Base-by-base conservation (phyloP, 495 filamentous ascomycete species). In the Darksidea phi region DNA sequence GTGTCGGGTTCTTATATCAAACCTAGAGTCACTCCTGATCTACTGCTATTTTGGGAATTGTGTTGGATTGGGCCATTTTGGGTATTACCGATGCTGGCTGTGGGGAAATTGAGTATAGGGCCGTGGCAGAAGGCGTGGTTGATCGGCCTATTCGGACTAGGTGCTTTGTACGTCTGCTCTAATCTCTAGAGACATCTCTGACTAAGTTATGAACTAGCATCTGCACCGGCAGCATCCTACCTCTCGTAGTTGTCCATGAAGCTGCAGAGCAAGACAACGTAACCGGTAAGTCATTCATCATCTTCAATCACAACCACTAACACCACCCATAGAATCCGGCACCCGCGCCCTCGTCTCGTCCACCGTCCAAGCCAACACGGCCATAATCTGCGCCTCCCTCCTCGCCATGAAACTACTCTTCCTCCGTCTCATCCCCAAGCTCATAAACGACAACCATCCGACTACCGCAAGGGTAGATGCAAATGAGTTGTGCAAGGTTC, bases 121-220 rank as follows among this genome's bases (percentile, higher is more conserved):
- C 57, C 56, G 21, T 57, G 61, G 51, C 71, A 84, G 60, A 86
- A 82, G 63, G 21, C 74, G 26, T 77, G 74, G 0, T 65, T 86
- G 12, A 73, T 83, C 50, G 65, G 76, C 18, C 75, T 86, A 20
- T 86, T 86, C 61, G 75, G 76, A 1, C 71, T 86, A 0, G 84
- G 84, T 54, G 77, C 74, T 64, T 76, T 84, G 65, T 68, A 48
- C 54, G 61, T 55, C 7, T 56, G 28, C 36, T 28, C 24, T 36
- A n/a, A 48, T 25, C 15, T 7, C 18, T 10, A 2, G 38, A 42
- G 10, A 10, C 26, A 37, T 3, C 15, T 63, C 57, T 23, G 57
- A 48, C 41, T 42, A 36, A 10, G 51, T 51, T 48, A 6, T 18
- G 38, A 37, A 42, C 20, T n/a, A 67, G 67, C 46, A 57, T 73